Evolutionary conservation across 768 basidiomycete species (phyloP), one percentile per base, ranked within the genome.

Genomic region (Lepiota venenata): DNA sequence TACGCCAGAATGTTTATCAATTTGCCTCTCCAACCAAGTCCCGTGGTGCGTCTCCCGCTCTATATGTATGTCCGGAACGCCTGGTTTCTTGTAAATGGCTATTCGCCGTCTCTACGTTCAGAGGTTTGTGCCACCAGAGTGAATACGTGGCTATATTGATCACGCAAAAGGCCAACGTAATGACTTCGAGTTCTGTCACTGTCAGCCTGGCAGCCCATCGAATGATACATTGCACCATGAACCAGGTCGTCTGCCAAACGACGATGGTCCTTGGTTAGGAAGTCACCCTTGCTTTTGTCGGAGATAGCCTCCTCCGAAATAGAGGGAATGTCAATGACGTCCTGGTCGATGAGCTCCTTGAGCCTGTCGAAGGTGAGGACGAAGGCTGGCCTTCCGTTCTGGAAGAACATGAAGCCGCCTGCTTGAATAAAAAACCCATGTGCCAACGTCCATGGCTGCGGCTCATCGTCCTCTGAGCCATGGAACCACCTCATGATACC

Each of bases 201-300:
- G n/a, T 4, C 4, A 41, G n/a, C 1, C 14, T 8, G 2, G 11
- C 12, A 20, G 36, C 37, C 52, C 52, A 45, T 4, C 56, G 48
- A 2, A 14, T 44, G 36, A 52, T 8, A 9, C 49, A 45, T 27
- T 57, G 59, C 36, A 56, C 29, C 15, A 54, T 47, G 52, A 68
- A 67, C 63, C 63, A 68, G 2, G 51, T 44, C 1, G 60, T 46
- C 45, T 69, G 68, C 4, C n/a, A n/a, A n/a, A 60, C 12, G 8
- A 64, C 12, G 14, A 63, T 56, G 14, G 68, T 37, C 7, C 25
- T 68, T 69, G 11, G 61, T 45, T 8, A 69, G 56, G 10, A 47
- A 50, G 27, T 67, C 61, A 0, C 58, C 64, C 45, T 67, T 67
- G 61, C 65, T 67, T 29, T 59, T 60, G 60, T 67, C 61, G 15